Conservation (phyloP, 768 basidiomycete genomes). For the Lactarius tabidus region DNA sequence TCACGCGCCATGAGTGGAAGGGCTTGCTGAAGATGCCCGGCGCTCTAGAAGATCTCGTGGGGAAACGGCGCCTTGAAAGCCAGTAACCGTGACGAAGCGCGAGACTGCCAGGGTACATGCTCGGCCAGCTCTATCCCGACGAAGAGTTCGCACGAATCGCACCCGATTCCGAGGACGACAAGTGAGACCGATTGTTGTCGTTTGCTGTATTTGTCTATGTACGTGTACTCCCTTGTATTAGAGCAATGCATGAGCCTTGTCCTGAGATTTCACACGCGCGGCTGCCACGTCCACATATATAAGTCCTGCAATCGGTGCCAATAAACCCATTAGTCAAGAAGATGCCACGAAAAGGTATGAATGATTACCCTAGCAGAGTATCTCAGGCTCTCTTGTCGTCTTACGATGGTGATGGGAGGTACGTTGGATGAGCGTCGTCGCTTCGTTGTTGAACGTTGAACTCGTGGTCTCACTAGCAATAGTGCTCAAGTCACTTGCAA, state of each 20-base stretch:
- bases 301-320: not conserved
- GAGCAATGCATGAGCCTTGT: not conserved
- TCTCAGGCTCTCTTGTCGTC: not conserved
- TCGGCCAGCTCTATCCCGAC: constrained; percentile 17
- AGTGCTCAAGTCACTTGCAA: too few relatives aligned
- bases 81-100: constrained; percentile 28
- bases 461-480: not conserved
- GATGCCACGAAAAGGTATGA: not conserved
- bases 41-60: constrained; percentile 70
- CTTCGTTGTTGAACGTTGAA: too few relatives aligned
- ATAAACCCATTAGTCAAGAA: not conserved
- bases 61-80: constrained; percentile 44
- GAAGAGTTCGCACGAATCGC: constrained; percentile 11
- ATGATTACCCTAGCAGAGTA: too few relatives aligned
- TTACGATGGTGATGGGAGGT: not conserved
- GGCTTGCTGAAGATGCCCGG: constrained; percentile 71
- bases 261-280: not conserved
- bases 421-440: not conserved
- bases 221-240: not conserved
- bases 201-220: not conserved
- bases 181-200: not conserved
- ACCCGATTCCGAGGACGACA: constrained; percentile 11
- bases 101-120: constrained; percentile 18
- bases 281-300: too few relatives aligned
- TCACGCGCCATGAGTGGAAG: constrained; percentile 97